Evolutionary conservation across 1,139 yeast genomes (phyloP).

Genomic region (Hyphopichia burtonii): DNA sequence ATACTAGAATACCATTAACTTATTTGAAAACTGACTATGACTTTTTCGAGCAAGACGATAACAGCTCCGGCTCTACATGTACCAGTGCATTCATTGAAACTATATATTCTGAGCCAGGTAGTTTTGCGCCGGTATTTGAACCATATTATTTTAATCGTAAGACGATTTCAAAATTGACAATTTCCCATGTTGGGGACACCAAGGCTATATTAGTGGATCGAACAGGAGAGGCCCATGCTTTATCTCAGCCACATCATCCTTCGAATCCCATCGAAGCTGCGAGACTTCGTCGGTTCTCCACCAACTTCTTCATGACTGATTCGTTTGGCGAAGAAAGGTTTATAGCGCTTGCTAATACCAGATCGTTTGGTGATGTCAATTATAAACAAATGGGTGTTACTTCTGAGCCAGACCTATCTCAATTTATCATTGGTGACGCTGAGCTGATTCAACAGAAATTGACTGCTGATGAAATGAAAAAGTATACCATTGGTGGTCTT

Average conservation of each 20-base stretch:
- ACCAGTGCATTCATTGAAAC: slow-evolving; percentile 74
- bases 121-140: slow-evolving; percentile 29
- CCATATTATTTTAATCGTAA: slow-evolving; percentile 68
- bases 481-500: slow-evolving; percentile 47
- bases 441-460: slow-evolving; percentile 31
- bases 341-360: slow-evolving; percentile 81
- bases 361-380: slow-evolving; percentile 85
- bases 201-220: slow-evolving; percentile 79
- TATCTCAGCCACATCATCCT: slow-evolving; percentile 86
- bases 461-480: slow-evolving; percentile 37
- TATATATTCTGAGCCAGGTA: slow-evolving; percentile 33
- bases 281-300: slow-evolving; percentile 67
- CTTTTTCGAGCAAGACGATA: slow-evolving; percentile 33
- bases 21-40: slow-evolving; percentile 61
- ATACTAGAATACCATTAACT: slow-evolving; percentile 59
- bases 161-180: slow-evolving; percentile 67
- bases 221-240: slow-evolving; percentile 72
- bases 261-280: slow-evolving; percentile 75
- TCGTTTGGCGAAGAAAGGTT: slow-evolving; percentile 93
- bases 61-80: slow-evolving; percentile 75
- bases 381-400: slow-evolving; percentile 83
- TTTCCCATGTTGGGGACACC: slow-evolving; percentile 96
- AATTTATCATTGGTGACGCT: slow-evolving; percentile 60
- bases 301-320: slow-evolving; percentile 78
- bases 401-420: slow-evolving; percentile 87